Evolutionary conservation across 805 yeast genomes (phyloP).

Genomic region (Saccharomycopsis javanensis): DNA sequence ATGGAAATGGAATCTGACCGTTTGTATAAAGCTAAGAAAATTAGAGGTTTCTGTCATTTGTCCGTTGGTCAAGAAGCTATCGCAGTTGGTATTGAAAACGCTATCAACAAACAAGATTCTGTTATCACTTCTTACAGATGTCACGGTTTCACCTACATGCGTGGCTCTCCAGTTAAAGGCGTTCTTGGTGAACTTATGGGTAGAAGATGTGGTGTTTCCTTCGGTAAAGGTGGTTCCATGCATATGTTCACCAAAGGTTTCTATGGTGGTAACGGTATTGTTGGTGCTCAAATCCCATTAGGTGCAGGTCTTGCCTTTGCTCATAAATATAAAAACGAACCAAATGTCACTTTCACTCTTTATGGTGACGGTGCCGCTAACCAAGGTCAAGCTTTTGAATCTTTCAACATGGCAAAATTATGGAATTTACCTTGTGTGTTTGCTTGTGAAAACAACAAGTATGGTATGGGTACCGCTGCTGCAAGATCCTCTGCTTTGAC

Average conservation of each 20-base stretch:
- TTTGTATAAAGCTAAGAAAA: conserved; percentile 94
- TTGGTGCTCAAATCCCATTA: conserved; percentile 97
- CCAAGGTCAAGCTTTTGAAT: conserved; percentile 98
- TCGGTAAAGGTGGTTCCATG: conserved; percentile 99
- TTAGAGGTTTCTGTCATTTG: conserved; percentile 98
- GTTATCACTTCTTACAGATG: conserved; percentile 97
- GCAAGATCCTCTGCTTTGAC: conserved; percentile 93
- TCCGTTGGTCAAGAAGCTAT: conserved; percentile 98
- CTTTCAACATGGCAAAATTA: conserved; percentile 98
- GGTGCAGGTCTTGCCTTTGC: conserved; percentile 99
- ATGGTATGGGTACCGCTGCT: conserved; percentile 99
- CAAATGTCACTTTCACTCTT: conserved; percentile 72
- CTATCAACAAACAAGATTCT: conserved; percentile 75
- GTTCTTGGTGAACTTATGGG: conserved; percentile 97
- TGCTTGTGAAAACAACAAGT: conserved; percentile 97
- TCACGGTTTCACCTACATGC: conserved; percentile 95
- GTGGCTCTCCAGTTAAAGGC: conserved; percentile 86
- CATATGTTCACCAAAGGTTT: conserved; percentile 94
- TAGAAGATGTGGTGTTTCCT: conserved; percentile 86
- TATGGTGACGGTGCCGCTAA: conserved; percentile 99
- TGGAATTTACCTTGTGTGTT: conserved; percentile 94
- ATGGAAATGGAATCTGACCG: conserved; percentile 99
- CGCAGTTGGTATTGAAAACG: conserved; percentile 97
- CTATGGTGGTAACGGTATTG: conserved; percentile 99
- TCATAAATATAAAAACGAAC: conserved; percentile 83